Percentiles rank a stretch among this genome's conserved stretches.
Evolutionary conservation across 176 grass and related monocot genomes (phyloP).

Genomic region (Ensete ventricosum): DNA sequence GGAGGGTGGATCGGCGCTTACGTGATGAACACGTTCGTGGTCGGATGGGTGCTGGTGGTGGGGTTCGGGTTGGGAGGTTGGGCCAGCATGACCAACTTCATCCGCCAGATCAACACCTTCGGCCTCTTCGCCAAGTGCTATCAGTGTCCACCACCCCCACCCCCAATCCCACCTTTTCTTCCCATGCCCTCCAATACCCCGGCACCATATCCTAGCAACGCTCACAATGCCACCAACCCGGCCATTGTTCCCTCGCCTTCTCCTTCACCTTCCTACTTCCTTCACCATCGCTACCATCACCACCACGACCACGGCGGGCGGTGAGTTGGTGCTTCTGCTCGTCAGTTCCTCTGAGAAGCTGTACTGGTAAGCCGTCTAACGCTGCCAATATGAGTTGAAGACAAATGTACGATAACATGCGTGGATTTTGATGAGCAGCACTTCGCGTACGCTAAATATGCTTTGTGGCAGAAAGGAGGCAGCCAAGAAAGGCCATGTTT

Average conservation of each 20-base stretch:
- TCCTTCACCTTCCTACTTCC: neutral
- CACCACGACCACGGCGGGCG: neutral
- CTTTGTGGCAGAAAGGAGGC: too few species aligned
- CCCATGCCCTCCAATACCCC: too few species aligned
- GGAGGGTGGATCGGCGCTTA: neutral
- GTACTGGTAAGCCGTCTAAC: too few species aligned
- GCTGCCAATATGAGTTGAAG: too few species aligned
- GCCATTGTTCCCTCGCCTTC: neutral
- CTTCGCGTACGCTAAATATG: neutral
- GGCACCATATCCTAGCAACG: too few species aligned
- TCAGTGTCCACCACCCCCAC: neutral
- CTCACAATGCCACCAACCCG: neutral
- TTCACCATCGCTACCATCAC: neutral
- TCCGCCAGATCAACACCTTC: constrained; percentile 11
- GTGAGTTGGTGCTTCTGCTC: too few species aligned
- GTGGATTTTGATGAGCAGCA: neutral
- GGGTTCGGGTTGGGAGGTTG: constrained; percentile 9
- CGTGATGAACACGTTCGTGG: neutral
- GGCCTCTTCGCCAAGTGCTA: constrained; percentile 13
- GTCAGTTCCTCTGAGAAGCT: too few species aligned
- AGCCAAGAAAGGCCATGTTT: neutral
- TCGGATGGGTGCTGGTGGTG: constrained; percentile 3
- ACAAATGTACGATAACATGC: too few species aligned
- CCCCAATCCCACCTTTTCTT: neutral
- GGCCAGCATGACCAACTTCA: constrained; percentile 8